Conservation (phyloP, 345 rosid genomes). For the Capsella bursapastoris region DNA sequence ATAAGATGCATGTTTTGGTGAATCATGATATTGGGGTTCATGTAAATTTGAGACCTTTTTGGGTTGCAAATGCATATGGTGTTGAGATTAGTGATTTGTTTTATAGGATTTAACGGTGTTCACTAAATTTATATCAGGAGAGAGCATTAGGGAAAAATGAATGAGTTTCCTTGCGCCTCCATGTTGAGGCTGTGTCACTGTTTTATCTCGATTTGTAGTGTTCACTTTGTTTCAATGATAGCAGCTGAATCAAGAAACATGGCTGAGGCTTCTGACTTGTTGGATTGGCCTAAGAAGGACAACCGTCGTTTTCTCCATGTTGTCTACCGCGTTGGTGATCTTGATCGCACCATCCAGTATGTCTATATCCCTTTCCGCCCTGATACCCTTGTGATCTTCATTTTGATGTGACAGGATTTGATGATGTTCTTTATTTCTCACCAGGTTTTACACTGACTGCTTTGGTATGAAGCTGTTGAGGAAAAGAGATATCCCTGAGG, state of each 20-base stretch:
- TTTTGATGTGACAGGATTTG: background rate
- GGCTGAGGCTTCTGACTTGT: slow-evolving; percentile 70
- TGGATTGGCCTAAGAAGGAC: slow-evolving; percentile 93
- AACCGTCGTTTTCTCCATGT: slow-evolving; percentile 86
- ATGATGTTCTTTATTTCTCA: background rate
- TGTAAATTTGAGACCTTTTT: background rate
- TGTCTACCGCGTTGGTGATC: slow-evolving; percentile 92
- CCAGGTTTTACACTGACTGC: slow-evolving; percentile 87
- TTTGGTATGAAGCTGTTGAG: slow-evolving; percentile 93
- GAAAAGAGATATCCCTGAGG: slow-evolving; percentile 87
- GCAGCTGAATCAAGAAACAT: slow-evolving; percentile 36
- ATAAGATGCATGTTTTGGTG: background rate
- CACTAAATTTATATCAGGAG: background rate
- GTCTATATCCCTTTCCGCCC: slow-evolving; percentile 3
- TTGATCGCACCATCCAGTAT: slow-evolving; percentile 86
- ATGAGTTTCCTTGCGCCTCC: background rate
- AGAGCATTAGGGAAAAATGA: slow-evolving; percentile 9
- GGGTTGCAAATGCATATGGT: slow-evolving; percentile 1
- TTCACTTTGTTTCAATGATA: background rate
- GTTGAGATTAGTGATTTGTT: background rate
- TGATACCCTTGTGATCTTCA: background rate
- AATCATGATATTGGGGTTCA: background rate
- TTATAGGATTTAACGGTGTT: background rate
- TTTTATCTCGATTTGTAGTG: background rate
- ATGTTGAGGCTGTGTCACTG: slow-evolving; percentile 18